Evolutionary conservation across 495 filamentous ascomycete genomes (phyloP), one percentile per base, ranked within the genome.

Genomic region (Podospora comata): DNA sequence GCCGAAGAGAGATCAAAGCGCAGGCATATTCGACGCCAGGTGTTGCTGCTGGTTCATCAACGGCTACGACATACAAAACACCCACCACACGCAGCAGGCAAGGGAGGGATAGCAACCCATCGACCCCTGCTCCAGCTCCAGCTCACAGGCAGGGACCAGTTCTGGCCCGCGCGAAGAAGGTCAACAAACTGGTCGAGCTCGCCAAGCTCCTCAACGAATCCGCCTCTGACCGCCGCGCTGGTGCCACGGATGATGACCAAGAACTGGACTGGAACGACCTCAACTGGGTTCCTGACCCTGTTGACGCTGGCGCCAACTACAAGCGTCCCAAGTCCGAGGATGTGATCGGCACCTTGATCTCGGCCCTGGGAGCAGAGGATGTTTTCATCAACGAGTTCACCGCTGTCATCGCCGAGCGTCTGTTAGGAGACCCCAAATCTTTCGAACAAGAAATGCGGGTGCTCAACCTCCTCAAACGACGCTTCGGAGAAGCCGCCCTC

Each of bases 321-420:
- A 90, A 89, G 72, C 90, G 92, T 60, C 89, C 90, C n/a, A 94
- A 93, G 77, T 89, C 86, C 60, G 88, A 91, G 62, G 95, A 98
- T 76, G 90, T 98, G n/a, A 91, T 98, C 39, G 92, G 92, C 27
- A 95, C 90, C 44, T 81, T 99, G 28, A 91, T 97, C 66, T 90
- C 89, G 66, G 85, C 96, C 1, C 93, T 95, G 69, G 93, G 96
- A 27, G 89, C 90, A 53, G 88, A 92, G 79, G 90, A 96, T 60
- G 86, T 91, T 2, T 97, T 98, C 76, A 92, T 97, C 75, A 94
- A 93, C 74, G 96, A 98, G 77, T 89, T 99, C 70, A 91, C 94
- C 69, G 86, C 85, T 23, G 89, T 97, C 60, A 83, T 99, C 13
- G 91, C 90, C 2, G 91, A 94, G 65, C 88, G 92, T 39, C 80